Base-by-base conservation (phyloP, 768 basidiomycete genomes). In the Mycena rosella region DNA sequence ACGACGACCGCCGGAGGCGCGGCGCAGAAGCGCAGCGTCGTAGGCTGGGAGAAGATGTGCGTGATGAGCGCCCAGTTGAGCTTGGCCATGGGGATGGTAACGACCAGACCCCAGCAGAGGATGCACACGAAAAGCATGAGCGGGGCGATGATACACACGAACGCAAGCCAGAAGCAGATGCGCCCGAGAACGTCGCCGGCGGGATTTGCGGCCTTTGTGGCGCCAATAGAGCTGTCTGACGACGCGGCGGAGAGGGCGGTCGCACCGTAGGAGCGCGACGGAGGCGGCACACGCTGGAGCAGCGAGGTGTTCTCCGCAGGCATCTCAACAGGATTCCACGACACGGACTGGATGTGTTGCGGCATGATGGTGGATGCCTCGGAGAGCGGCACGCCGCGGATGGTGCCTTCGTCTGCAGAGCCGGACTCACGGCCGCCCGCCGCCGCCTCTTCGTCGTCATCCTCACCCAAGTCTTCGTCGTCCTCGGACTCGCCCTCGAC, bases 81-180 rank as follows among this genome's bases (percentile, higher is more conserved):
- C 77, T 93, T 97, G 34, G 96, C 98, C 98, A 99, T 99, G 5
- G 98, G 98, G 70, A 99, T 93, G 63, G 96, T 94, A 76, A 99
- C 86, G 67, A 99, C 90, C 67, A 96, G 85, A n/a, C 86, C 96
- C 96, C 96, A 99, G 81, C 98, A 99, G 57, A 95, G 81, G 69
- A 94, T 74, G 78, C 96, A 98, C 30, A 95, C 94, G 68, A 93
- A 62, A 60, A 98, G 86, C 87, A 99, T 91, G 68, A 95, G 81
- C 8, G 98, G 98, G 0, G 95, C 93, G 73, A 99, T 91, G 76
- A 98, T 82, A 68, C 84, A 81, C 70, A 88, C 78, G 77, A 98
- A 88, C 10, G 86, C 79, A 36, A 92, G 79, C 94, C 96, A 98
- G 81, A 96, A 99, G 73, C 85, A 82, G n/a, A 88, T 75, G 73